These are phyloP conservation scores for Talaromyces sp. DNA, from an alignment of 2,329 filamentous ascomycete species.

Conservation along the genomic window DNA sequence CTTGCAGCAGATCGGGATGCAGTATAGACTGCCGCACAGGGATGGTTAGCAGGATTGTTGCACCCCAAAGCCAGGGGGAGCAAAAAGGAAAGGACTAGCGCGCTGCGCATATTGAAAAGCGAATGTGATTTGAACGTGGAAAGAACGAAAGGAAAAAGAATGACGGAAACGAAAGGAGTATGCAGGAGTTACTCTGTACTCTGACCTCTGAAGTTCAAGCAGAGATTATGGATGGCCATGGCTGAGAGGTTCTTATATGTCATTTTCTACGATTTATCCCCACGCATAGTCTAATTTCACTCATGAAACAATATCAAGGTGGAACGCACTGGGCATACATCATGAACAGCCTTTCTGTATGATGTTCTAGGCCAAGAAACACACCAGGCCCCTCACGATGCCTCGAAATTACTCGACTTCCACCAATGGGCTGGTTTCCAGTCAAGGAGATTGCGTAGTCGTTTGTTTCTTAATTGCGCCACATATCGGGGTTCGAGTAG, in stretches of 20 bases:
- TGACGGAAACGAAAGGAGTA: not conserved
- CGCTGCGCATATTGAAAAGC: constrained; percentile 5
- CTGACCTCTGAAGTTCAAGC: not conserved
- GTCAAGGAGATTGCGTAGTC: not conserved
- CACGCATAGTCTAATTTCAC: not conserved
- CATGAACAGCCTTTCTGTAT: not conserved
- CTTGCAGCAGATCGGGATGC: not conserved
- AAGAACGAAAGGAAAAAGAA: not conserved
- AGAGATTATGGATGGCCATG: not conserved
- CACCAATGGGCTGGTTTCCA: not conserved
- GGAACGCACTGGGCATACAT: not conserved
- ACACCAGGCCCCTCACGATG: not conserved
- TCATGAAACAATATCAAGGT: not conserved
- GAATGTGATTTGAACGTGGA: not conserved
- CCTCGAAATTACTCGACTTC: not conserved
- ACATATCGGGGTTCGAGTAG: not conserved
- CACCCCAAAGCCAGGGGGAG: constrained; percentile 9
- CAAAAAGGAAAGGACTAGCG: constrained; percentile 6
- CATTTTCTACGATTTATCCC: not conserved
- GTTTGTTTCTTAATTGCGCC: not conserved
- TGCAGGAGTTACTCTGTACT: not conserved
- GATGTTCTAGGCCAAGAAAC: not conserved
- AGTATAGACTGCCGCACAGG: constrained; percentile 1
- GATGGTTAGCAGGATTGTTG: constrained; percentile 5
- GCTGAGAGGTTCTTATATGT: not conserved